Conservation (phyloP, 164 flowering plant species). For the Euptelea pleiosperma region DNA sequence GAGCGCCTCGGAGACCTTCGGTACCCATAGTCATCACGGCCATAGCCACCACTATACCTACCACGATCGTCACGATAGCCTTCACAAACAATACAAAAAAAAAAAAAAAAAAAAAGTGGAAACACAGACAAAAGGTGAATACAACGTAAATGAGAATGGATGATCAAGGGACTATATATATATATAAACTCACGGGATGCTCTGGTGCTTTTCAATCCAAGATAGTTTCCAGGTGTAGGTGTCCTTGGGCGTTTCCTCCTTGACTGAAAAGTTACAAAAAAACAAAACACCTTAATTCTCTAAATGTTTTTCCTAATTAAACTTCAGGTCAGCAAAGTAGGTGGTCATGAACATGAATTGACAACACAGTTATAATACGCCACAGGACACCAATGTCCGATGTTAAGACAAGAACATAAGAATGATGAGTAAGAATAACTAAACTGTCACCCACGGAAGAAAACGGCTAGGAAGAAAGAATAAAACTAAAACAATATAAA, state of each 20-base stretch:
- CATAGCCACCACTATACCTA: slow-evolving; percentile 40
- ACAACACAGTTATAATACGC: background rate
- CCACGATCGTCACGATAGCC: slow-evolving; percentile 54
- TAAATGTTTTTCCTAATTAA: background rate
- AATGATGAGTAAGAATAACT: background rate
- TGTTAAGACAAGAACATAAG: too few relatives aligned
- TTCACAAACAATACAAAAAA: slow-evolving; percentile 16
- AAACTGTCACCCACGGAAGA: background rate
- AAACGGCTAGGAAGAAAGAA: background rate
- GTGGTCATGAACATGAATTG: background rate
- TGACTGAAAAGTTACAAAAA: slow-evolving; percentile 78
- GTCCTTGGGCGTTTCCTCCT: slow-evolving; percentile 92
- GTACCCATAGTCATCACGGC: slow-evolving; percentile 52
- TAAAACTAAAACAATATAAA: background rate
- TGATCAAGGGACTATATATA: background rate
- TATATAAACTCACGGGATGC: slow-evolving; percentile 48
- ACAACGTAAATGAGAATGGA: background rate
- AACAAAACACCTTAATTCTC: slow-evolving; percentile 19
- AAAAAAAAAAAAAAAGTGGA: too few relatives aligned
- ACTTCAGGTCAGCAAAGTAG: slow-evolving; percentile 1
- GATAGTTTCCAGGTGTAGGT: slow-evolving; percentile 98
- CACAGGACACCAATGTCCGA: background rate
- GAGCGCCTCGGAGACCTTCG: slow-evolving; percentile 70
- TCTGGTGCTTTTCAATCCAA: slow-evolving; percentile 72
- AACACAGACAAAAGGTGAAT: background rate